These are phyloP conservation scores for Ustilago curta DNA, from an alignment of 1,284 basidiomycete genomes.

Conservation along the genomic window DNA sequence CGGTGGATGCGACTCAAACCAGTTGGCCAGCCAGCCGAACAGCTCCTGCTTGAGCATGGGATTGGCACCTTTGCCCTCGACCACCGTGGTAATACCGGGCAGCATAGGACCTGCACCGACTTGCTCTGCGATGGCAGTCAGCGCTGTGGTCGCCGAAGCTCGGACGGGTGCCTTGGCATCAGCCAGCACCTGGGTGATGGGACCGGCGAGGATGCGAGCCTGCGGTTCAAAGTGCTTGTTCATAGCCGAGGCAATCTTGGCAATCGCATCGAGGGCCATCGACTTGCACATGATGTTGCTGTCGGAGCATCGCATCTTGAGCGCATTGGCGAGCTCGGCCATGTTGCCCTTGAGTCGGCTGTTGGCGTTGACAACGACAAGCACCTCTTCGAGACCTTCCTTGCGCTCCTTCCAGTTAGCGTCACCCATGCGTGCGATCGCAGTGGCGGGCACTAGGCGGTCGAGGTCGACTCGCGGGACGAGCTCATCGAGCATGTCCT, in stretches of 20 bases:
- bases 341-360: conserved; percentile 90
- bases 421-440: conserved; percentile 88
- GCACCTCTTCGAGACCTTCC: conserved; percentile 88
- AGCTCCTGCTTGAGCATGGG: conserved; percentile 87
- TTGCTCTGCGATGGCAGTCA: conserved; percentile 85
- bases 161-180: conserved; percentile 94
- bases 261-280: conserved; percentile 88
- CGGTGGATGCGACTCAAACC: conserved; percentile 78
- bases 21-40: conserved; percentile 85
- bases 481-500: conserved; percentile 78
- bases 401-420: conserved; percentile 95
- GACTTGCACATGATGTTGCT: conserved; percentile 93
- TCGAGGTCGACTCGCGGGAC: conserved; percentile 96
- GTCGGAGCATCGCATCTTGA: conserved; percentile 90
- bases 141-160: conserved; percentile 79
- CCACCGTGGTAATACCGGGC: conserved; percentile 79
- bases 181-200: conserved; percentile 85
- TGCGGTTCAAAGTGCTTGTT: conserved; percentile 94
- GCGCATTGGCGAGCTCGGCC: conserved; percentile 84
- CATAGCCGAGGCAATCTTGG: conserved; percentile 91
- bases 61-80: conserved; percentile 81
- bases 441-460: conserved; percentile 83
- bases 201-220: conserved; percentile 79
- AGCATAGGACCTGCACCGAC: conserved; percentile 86
- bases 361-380: conserved; percentile 86